Evolutionary conservation across 768 basidiomycete species (phyloP), one percentile per base, ranked within the genome.

Genomic region (Termitomyces sp.): DNA sequence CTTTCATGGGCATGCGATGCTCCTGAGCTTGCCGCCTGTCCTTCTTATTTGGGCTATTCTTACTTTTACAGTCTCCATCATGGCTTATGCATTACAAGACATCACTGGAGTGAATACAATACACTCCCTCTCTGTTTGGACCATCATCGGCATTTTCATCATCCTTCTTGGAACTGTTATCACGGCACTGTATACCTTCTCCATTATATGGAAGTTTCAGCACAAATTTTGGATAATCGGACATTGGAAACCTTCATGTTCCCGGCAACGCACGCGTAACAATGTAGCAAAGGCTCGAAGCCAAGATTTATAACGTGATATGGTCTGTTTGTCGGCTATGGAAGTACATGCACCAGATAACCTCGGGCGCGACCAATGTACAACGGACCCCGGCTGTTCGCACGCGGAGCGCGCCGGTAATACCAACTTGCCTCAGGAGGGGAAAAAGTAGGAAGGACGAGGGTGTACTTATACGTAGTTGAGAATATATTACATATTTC

Each of bases 21-120:
- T 81, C 7, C 73, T 82, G 24, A 80, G 78, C 61, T 72, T 82
- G 42, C 81, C 82, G 3, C 75, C 79, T 8, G 78, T 80, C 22
- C 72, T 82, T n/a, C 75, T 83, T 9, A 76, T 83, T 2, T 83
- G 82, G 81, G 76, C 81, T 12, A 77, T 82, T 49, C 65, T 81
- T 24, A 66, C 74, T 0, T 83, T 84, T 64, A 74, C 77, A 0
- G 62, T 74, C 1, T 75, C 81, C 0, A 70, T 81, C 33, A 66
- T 83, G 7, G 75, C 75, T 15, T 82, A 77, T 59, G 72, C 75
- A 18, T 62, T 77, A 54, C 72, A 81, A 64, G 73, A 68, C 26
- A 60, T 74, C 15, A 62, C 64, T 1, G 60, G 58, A 22, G 60
- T 54, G 6, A 64, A 64, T 29, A 47, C 64, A 2, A 61, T 65